These are phyloP conservation scores for Podila horticola DNA, from an alignment of 192 early-diverging fungal species.

Conservation along the genomic window DNA sequence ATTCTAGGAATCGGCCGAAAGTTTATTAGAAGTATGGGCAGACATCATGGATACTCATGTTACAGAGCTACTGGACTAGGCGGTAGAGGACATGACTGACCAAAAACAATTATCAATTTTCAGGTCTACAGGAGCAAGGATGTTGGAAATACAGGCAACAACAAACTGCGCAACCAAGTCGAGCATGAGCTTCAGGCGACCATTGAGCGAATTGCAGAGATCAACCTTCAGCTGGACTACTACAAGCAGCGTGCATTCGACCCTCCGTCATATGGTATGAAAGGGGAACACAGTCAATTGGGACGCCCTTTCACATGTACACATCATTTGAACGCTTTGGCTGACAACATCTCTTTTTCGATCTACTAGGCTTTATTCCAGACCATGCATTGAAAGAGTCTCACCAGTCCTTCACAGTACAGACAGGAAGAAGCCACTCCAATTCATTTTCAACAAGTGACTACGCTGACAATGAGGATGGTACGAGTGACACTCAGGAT, in stretches of 20 bases:
- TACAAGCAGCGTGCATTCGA: slow-evolving; percentile 48
- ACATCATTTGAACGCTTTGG: too few relatives aligned
- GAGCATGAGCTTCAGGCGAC: slow-evolving; percentile 35
- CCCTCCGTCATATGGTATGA: slow-evolving; percentile 36
- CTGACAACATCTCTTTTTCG: background rate
- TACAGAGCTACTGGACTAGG: background rate
- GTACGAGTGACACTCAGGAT: background rate
- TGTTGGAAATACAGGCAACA: slow-evolving; percentile 37
- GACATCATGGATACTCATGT: background rate
- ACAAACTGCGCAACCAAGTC: slow-evolving; percentile 41
- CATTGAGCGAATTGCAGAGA: slow-evolving; percentile 28
- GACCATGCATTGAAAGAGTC: slow-evolving; percentile 35
- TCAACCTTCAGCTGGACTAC: slow-evolving; percentile 40
- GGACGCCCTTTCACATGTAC: too few relatives aligned
- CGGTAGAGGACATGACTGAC: background rate
- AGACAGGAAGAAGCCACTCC: slow-evolving; percentile 40
- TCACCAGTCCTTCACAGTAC: slow-evolving; percentile 15
- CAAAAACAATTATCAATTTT: background rate
- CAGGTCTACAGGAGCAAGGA: slow-evolving; percentile 39
- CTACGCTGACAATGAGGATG: slow-evolving; percentile 50
- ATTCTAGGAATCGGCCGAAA: slow-evolving; percentile 38
- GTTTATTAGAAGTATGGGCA: slow-evolving; percentile 22
- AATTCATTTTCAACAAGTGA: slow-evolving; percentile 52
- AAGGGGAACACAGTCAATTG: too few relatives aligned
- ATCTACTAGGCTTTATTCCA: slow-evolving; percentile 23